Evolutionary conservation across 2,329 filamentous ascomycete genomes (phyloP), one percentile per base, ranked within the genome.

Genomic region (Stagonosporopsis chrysanthemi): DNA sequence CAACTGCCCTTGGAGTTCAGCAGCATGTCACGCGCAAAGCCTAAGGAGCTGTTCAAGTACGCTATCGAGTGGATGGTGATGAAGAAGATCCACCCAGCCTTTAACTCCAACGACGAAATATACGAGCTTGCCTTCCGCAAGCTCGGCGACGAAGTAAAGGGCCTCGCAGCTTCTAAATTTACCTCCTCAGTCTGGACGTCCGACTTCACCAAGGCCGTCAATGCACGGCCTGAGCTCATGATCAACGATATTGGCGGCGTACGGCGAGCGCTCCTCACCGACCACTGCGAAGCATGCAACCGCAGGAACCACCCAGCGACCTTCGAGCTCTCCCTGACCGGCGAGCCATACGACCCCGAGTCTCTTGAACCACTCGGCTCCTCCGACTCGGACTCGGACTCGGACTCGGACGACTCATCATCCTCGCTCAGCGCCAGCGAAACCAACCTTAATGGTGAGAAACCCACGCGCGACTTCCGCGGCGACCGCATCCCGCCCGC

Each of bases 21-120:
- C 0, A 77, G 82, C 3, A 83, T 89, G 54, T 83, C 86, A 0
- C 86, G 87, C 60, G 87, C 88, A 64, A 89, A 89, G 47, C 79
- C 88, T 0, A 88, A 87, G 62, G 87, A 91, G 36, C 85, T 92
- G 46, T 94, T 94, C 78, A 85, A 84, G 44, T 86, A 88, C 65
- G 88, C 86, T 0, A 81, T 94, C 2, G 89, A 92, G 70, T 94
- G 90, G 90, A 88, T 93, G 77, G 87, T 94, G 2, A 89, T 92
- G 67, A 90, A 90, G 70, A 88, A 89, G 65, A 82, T 95, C 47
- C 89, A 92, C 63, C 90, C 90, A 0, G 85, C 81, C 0, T 93
- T 92, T 66, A 78, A 83, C 11, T 82, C 83, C 17, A 77, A 83
- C 5, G 85, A 90, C 58, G 80, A 84, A 7, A 78, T 92, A 12